Evolutionary conservation across 73 alveolate genomes (phyloP).

Genomic region (Breviolum minutum): DNA sequence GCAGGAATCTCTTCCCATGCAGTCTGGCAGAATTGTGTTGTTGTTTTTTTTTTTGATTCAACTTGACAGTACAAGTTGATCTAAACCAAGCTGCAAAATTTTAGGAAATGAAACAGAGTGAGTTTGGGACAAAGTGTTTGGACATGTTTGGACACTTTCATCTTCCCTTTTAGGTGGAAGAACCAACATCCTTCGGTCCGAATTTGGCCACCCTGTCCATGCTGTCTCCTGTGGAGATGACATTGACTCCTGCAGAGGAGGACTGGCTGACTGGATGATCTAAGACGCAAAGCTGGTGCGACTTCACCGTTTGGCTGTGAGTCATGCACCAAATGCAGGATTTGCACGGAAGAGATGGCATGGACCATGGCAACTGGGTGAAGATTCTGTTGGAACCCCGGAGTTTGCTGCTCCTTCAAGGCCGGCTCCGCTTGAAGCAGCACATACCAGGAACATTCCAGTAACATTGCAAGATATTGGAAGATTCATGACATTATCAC

Average conservation of each 20-base stretch:
- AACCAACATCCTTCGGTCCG: constrained; percentile 56
- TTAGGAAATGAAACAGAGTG: too few relatives aligned
- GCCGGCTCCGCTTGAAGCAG: too few relatives aligned
- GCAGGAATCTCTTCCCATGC: constrained; percentile 84
- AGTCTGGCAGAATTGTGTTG: not conserved
- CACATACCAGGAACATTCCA: not conserved
- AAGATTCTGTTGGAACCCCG: constrained; percentile 59
- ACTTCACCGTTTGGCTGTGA: not conserved
- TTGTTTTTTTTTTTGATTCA: not conserved
- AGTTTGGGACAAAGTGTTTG: too few relatives aligned
- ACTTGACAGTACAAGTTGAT: not conserved
- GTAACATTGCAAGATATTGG: not conserved
- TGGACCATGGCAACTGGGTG: constrained; percentile 82
- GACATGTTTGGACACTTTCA: too few relatives aligned
- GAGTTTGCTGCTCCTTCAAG: constrained; percentile 68
- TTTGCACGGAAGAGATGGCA: constrained; percentile 63
- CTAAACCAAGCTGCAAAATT: not conserved
- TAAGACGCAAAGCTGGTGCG: not conserved
- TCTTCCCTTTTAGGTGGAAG: constrained; percentile 50
- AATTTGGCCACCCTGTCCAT: constrained; percentile 69
- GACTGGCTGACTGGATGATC: not conserved
- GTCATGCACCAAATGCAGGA: not conserved
- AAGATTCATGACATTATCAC: not conserved
- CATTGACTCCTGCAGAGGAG: constrained; percentile 69
- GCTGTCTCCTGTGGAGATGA: constrained; percentile 84